Evolutionary conservation across 352 stramenopile species (phyloP).

Genomic region (Phytopythium aichiense): DNA sequence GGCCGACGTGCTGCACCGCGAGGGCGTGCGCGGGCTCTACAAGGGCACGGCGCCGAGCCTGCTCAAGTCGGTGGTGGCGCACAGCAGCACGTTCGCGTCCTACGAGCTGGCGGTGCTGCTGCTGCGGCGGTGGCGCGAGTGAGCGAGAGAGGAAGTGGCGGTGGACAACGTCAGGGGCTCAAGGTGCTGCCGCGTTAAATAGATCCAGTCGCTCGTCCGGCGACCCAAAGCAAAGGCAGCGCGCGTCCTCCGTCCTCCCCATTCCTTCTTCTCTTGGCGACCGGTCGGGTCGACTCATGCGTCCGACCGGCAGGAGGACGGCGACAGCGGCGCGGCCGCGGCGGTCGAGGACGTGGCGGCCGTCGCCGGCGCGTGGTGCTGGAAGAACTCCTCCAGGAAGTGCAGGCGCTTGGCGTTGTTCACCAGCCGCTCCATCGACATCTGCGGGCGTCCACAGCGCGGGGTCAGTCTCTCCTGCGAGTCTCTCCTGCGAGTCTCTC

Average conservation of each 20-base stretch:
- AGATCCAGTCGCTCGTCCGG: conserved; percentile 11
- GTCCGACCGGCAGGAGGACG: conserved; percentile 8
- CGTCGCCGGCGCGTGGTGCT: conserved; percentile 16
- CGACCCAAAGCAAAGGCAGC: conserved; percentile 1
- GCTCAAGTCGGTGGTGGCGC: conserved; percentile 73
- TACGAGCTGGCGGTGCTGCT: conserved; percentile 60
- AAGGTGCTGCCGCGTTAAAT: conserved; percentile 19
- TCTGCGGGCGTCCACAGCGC: conserved; percentile 27
- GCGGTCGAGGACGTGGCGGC: conserved; percentile 16
- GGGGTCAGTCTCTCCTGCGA: neutral
- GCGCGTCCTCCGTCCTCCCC: neutral
- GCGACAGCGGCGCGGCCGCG: conserved; percentile 13
- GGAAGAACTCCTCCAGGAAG: conserved; percentile 64
- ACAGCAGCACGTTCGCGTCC: conserved; percentile 72
- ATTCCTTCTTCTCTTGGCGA: neutral
- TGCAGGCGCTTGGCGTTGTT: conserved; percentile 66
- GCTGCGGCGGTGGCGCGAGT: conserved; percentile 20
- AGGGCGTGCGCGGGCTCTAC: conserved; percentile 74
- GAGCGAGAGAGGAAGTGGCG: neutral
- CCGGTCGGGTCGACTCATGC: neutral
- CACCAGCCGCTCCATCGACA: conserved; percentile 80
- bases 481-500: neutral
- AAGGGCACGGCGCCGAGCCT: conserved; percentile 77
- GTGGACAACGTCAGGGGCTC: neutral
- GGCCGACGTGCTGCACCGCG: conserved; percentile 58